A percentile compares a stretch with the other conserved stretches of the same genome.
Evolutionary conservation across 2,329 filamentous ascomycete genomes (phyloP).

Genomic region (Emmonsia crescens): DNA sequence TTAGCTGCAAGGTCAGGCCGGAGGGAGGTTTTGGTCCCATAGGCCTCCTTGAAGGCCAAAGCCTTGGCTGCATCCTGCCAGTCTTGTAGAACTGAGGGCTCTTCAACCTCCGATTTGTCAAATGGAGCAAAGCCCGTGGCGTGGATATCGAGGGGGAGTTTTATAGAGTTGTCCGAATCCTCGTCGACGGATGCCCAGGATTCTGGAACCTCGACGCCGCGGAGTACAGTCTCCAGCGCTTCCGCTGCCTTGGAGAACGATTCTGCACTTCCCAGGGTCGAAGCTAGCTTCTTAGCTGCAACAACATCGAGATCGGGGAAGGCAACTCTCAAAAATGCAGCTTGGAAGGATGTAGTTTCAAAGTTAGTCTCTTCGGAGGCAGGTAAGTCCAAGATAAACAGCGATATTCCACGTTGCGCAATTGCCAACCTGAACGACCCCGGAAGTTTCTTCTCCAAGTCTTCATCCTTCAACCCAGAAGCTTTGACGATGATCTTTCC

Average conservation of each 20-base stretch:
- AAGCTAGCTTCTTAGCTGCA: constrained; percentile 55
- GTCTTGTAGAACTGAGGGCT: constrained; percentile 54
- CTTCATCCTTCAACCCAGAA: constrained; percentile 72
- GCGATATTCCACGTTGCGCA: constrained; percentile 55
- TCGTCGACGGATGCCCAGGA: constrained; percentile 64
- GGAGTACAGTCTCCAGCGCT: constrained; percentile 57
- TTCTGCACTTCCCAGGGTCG: constrained; percentile 49
- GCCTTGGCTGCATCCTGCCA: constrained; percentile 82
- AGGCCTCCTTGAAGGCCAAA: constrained; percentile 89
- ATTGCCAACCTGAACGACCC: constrained; percentile 59
- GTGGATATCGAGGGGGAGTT: constrained; percentile 54
- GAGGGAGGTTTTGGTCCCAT: constrained; percentile 59
- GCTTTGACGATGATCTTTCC: constrained; percentile 67
- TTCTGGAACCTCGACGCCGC: constrained; percentile 63
- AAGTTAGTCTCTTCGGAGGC: constrained; percentile 56
- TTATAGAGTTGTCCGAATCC: constrained; percentile 26
- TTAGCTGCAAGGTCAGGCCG: constrained; percentile 79
- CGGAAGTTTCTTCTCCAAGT: constrained; percentile 76
- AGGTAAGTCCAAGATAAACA: constrained; percentile 66
- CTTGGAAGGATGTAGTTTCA: constrained; percentile 59
- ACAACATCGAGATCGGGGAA: constrained; percentile 54
- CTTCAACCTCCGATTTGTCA: constrained; percentile 62
- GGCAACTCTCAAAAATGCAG: constrained; percentile 72
- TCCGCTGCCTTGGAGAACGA: constrained; percentile 49
- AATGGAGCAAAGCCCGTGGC: constrained; percentile 75